These are phyloP conservation scores for Plasmodium gaboni DNA, from an alignment of 169 alveolate species.

Conservation along the genomic window DNA sequence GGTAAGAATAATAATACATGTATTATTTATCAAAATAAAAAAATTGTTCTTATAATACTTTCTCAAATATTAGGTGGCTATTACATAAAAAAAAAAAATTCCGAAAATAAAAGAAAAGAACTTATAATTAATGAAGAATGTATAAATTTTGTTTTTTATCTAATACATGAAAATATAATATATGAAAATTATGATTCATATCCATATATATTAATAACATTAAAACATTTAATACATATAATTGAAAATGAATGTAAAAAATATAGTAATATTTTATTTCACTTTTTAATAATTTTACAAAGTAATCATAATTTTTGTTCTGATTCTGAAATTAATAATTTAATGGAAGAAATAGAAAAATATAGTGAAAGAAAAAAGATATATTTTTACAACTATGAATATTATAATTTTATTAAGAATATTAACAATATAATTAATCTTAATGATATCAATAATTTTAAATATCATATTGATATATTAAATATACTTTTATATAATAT, in stretches of 20 bases:
- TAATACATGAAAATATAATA: constrained; percentile 60
- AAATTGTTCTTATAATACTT: constrained; percentile 49
- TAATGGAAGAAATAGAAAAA: constrained; percentile 52
- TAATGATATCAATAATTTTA: constrained; percentile 52
- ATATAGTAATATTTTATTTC: constrained; percentile 53
- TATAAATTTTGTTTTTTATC: constrained; percentile 50
- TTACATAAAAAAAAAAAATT: constrained; percentile 2
- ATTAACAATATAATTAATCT: constrained; percentile 20
- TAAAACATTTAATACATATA: constrained; percentile 31
- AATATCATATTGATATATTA: constrained; percentile 42
- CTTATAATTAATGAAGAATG: neutral
- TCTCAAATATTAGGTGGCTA: constrained; percentile 53
- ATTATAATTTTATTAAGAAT: constrained; percentile 27
- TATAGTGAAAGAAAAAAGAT: constrained; percentile 15
- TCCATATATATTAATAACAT: constrained; percentile 41
- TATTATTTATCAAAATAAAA: constrained; percentile 34
- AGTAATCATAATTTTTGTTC: constrained; percentile 29
- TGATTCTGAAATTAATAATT: constrained; percentile 13
- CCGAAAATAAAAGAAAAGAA: constrained; percentile 1
- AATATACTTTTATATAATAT: constrained; percentile 39
- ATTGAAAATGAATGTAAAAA: constrained; percentile 52
- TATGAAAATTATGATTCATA: constrained; percentile 37
- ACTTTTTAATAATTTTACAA: constrained; percentile 52
- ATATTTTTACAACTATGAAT: constrained; percentile 58
- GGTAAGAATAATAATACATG: neutral